Conservation (phyloP, 2,329 filamentous ascomycete genomes). For the Paradendryphiella salina region DNA sequence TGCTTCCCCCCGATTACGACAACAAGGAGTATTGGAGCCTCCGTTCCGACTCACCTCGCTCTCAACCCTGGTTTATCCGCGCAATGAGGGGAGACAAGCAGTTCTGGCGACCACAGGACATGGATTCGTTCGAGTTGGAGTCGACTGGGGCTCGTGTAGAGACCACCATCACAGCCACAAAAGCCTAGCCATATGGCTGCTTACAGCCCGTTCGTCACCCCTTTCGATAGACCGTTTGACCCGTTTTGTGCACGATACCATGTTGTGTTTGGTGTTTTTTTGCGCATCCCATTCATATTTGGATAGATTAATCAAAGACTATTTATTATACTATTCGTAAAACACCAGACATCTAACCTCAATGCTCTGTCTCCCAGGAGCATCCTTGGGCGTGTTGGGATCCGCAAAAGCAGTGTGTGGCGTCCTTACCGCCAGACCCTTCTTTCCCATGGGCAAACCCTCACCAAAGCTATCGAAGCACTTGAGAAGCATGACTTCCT, state of each 20-base stretch:
- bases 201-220: no score
- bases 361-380: constrained; percentile 62
- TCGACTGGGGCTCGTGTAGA: constrained; percentile 14
- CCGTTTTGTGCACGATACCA: background rate
- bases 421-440: constrained; percentile 50
- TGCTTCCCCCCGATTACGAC: constrained; percentile 34
- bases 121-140: constrained; percentile 31
- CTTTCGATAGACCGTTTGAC: no score
- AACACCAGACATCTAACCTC: constrained; percentile 67
- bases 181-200: background rate
- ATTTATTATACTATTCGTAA: constrained; percentile 51
- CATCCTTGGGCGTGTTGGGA: constrained; percentile 56
- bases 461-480: constrained; percentile 53
- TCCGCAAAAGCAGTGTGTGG: constrained; percentile 70
- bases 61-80: constrained; percentile 35
- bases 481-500: constrained; percentile 59
- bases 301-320: background rate
- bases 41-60: constrained; percentile 26
- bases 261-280: background rate
- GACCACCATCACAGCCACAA: constrained; percentile 3
- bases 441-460: constrained; percentile 46
- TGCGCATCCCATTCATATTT: background rate
- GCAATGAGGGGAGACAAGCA: constrained; percentile 29
- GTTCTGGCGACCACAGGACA: constrained; percentile 27
- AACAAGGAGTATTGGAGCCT: constrained; percentile 39